Conservation (phyloP, 164 flowering plant species). For the Aristolochia contorta region DNA sequence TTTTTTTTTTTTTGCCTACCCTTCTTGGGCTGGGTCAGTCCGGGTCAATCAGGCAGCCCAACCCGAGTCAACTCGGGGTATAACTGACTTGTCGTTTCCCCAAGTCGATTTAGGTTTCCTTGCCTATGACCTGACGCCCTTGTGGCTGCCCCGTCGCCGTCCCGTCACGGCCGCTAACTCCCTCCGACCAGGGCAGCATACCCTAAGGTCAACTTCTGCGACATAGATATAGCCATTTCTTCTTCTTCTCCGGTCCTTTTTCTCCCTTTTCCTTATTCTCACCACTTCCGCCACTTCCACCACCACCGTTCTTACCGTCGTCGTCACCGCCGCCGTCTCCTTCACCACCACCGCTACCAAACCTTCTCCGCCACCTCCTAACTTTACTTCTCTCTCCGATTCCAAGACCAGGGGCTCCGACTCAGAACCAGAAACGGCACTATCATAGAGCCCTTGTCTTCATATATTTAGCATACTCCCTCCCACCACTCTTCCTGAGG, state of each 20-base stretch:
- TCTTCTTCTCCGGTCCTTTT: conserved; percentile 14
- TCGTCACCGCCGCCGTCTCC: conserved; percentile 29
- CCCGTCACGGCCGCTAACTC: too few species aligned
- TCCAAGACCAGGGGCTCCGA: background rate
- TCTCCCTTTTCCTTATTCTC: conserved; percentile 14
- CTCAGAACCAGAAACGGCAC: background rate
- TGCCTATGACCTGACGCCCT: too few species aligned
- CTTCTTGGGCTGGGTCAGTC: too few species aligned
- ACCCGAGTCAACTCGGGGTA: too few species aligned
- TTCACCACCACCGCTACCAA: background rate
- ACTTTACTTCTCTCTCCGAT: background rate
- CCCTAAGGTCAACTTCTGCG: conserved; percentile 81
- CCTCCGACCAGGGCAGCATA: conserved; percentile 90
- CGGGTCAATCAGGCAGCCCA: too few species aligned
- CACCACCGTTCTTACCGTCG: conserved; percentile 24
- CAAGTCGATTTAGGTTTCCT: too few species aligned
- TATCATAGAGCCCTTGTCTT: too few species aligned
- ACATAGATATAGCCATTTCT: conserved; percentile 59
- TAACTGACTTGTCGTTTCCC: too few species aligned
- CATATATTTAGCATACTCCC: too few species aligned
- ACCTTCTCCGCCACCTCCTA: background rate
- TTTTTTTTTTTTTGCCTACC: too few species aligned
- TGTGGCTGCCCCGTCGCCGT: too few species aligned
- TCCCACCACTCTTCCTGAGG: too few species aligned
- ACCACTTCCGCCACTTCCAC: conserved; percentile 17